These are phyloP conservation scores for Suillus decipiens DNA, from an alignment of 768 basidiomycete species.

Conservation along the genomic window DNA sequence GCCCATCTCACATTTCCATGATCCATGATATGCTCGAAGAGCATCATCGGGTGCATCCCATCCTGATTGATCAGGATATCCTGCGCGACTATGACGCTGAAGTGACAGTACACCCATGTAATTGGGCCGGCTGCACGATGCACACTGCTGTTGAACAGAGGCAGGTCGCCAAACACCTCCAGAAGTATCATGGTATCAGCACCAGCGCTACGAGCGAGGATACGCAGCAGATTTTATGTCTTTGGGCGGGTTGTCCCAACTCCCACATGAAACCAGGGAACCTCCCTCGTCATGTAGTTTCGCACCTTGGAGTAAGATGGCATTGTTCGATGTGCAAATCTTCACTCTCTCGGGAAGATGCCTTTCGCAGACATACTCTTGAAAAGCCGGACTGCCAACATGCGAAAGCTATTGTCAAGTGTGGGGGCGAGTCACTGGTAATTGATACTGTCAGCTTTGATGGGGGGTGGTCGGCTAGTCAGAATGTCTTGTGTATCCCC, in stretches of 20 bases:
- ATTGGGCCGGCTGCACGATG: neutral
- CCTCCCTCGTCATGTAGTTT: neutral
- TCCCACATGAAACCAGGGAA: neutral
- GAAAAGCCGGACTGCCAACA: neutral
- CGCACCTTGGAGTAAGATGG: neutral
- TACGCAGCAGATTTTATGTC: neutral
- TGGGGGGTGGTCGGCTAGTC: neutral
- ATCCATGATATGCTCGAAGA: neutral
- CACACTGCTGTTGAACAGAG: neutral
- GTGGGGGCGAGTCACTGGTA: neutral
- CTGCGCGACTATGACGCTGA: neutral
- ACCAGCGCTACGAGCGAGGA: neutral
- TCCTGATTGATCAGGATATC: neutral
- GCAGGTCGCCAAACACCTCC: neutral
- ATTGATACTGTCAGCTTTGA: neutral
- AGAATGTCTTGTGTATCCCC: slow-evolving; percentile 2
- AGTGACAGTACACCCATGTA: neutral
- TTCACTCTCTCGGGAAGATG: neutral
- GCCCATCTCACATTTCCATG: neutral
- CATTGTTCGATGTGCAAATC: neutral
- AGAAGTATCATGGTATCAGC: neutral
- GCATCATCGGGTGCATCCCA: neutral
- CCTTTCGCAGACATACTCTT: neutral
- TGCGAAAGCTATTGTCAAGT: neutral
- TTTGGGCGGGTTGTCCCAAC: neutral